Percentiles rank a stretch among this genome's conserved stretches.
phyloP scores from a whole-genome alignment of 2,329 filamentous ascomycete species.

The Alternaria novae-zelandiae region DNA sequence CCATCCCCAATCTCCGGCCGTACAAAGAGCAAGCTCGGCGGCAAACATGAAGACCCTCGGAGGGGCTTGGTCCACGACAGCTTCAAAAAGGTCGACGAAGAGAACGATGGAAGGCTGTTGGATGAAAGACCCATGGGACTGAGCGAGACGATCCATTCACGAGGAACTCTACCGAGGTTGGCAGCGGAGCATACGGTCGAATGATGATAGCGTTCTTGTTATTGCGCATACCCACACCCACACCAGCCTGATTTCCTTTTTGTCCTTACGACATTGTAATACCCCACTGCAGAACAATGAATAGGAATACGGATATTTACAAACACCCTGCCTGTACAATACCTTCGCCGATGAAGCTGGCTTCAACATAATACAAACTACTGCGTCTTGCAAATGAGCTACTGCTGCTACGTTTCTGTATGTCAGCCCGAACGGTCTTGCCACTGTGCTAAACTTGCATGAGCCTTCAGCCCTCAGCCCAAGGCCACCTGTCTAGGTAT shows the following conservation, averaged over 20 bases:
- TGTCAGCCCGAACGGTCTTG: background rate
- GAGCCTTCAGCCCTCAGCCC: background rate
- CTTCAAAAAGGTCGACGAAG: constrained; percentile 18
- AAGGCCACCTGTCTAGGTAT: background rate
- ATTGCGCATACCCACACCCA: background rate
- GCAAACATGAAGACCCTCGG: constrained; percentile 9
- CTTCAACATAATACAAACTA: background rate
- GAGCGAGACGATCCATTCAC: constrained; percentile 25
- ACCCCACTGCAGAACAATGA: background rate
- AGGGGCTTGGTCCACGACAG: constrained; percentile 16
- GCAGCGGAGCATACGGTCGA: constrained; percentile 20
- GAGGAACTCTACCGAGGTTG: constrained; percentile 15
- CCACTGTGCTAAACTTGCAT: background rate
- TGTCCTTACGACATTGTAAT: background rate
- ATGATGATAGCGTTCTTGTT: background rate
- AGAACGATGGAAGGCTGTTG: constrained; percentile 23
- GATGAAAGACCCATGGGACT: constrained; percentile 24
- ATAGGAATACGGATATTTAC: background rate
- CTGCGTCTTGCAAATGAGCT: background rate
- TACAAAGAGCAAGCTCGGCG: background rate
- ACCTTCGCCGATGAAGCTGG: background rate
- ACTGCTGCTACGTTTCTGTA: background rate
- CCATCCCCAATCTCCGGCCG: constrained; percentile 6
- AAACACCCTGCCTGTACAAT: background rate
- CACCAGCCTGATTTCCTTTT: background rate